Base-by-base conservation (phyloP, 495 filamentous ascomycete genomes). In the Penicillium malachiteum region DNA sequence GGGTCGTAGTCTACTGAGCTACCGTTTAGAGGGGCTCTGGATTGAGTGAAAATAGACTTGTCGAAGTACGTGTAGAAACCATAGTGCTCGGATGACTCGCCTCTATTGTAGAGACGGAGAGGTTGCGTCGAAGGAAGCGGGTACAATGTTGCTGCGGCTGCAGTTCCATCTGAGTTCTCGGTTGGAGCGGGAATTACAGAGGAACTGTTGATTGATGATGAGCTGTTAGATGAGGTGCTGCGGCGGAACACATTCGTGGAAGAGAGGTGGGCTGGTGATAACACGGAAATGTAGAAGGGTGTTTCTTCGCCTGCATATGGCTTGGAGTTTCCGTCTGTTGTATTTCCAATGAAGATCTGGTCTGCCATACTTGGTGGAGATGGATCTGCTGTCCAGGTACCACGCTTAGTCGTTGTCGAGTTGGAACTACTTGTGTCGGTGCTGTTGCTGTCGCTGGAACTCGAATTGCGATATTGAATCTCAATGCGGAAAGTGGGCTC, bases 41-140 rank as follows among this genome's bases (percentile, higher is more conserved):
- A 83, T 50, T 82, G 80, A 48, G 92, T 76, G 76, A 92, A 95
- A 50, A 95, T 91, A 5, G 88, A 89, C 59, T 91, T 90, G 70
- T 92, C 85, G 70, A 87, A 97, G 77, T 96, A 96, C 0, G 82
- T 88, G 70, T 96, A 96, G 72, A 97, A 96, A 9, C 90, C 90
- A 70, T 95, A 97, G 72, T 96, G 91, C 66, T 98, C 94, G 0
- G 83, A 85, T 3, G 80, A 73, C 34, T 85, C 71, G 16, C 86
- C 91, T 18, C 91, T 87, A 70, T 97, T 87, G 74, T 89, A 97
- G 3, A 97, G 81, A 3, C 88, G 85, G 13, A 97, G 70, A 0
- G 91, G 94, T 59, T 97, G 94, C 33, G 89, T 84, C 1, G 67
- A 63, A 0, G 89, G 81, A 40, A 84, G 78, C 0, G 88, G 84